Percentiles rank a stretch among this genome's conserved stretches.
These are phyloP conservation scores for Fusarium proliferatum DNA, from an alignment of 2,329 filamentous ascomycete species.

Conservation along the genomic window DNA sequence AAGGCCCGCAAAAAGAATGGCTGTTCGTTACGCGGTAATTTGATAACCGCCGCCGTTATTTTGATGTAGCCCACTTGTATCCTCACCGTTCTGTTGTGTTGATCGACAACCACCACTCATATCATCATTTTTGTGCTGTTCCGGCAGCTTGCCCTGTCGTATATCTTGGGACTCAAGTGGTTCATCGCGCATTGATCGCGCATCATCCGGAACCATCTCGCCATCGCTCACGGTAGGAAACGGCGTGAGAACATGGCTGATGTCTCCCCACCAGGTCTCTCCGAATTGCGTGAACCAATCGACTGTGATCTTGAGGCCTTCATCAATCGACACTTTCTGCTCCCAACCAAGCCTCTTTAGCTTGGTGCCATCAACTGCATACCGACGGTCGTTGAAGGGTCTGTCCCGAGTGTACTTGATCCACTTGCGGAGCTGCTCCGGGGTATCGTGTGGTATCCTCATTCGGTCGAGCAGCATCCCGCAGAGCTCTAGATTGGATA, in stretches of 20 bases:
- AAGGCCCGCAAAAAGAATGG: not conserved
- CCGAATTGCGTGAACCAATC: constrained; percentile 77
- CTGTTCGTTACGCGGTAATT: constrained; percentile 16
- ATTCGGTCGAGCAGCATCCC: constrained; percentile 72
- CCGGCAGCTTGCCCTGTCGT: constrained; percentile 25
- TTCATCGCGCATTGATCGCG: constrained; percentile 49
- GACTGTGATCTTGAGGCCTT: constrained; percentile 72
- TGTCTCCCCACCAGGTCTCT: constrained; percentile 78
- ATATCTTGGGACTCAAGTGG: constrained; percentile 44
- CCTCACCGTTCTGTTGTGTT: constrained; percentile 14
- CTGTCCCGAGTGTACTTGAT: constrained; percentile 81
- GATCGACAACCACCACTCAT: constrained; percentile 18
- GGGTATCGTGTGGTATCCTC: constrained; percentile 61
- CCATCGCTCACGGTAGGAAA: constrained; percentile 71
- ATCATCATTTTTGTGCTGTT: constrained; percentile 21
- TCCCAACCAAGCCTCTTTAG: constrained; percentile 75
- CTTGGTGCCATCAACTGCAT: constrained; percentile 77
- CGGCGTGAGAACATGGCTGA: constrained; percentile 74
- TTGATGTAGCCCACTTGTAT: constrained; percentile 11
- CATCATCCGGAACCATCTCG: constrained; percentile 64
- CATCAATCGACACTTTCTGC: constrained; percentile 72
- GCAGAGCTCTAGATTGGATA: constrained; percentile 79
- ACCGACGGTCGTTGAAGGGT: constrained; percentile 81
- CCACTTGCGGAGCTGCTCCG: constrained; percentile 69
- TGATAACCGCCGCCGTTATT: constrained; percentile 8